A percentile compares a stretch with the other conserved stretches of the same genome.
phyloP scores from a whole-genome alignment of 2,329 filamentous ascomycete species.

The Sporothrix inflata region DNA sequence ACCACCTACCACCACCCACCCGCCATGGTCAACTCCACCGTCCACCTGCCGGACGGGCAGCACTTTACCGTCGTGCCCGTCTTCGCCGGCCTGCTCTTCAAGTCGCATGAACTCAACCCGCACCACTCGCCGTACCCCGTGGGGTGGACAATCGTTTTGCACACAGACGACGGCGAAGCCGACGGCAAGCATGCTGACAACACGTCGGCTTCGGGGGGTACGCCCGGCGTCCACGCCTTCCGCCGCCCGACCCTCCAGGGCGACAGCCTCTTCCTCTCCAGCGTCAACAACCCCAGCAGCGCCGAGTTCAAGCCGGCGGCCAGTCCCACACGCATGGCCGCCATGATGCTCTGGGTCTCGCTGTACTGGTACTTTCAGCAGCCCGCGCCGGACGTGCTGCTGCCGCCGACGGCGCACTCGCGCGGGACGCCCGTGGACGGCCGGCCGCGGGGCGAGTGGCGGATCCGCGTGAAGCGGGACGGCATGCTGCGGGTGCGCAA shows the following conservation, averaged over 20 bases:
- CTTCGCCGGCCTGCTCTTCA: conserved; percentile 91
- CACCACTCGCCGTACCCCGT: conserved; percentile 75
- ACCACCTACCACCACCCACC: no score
- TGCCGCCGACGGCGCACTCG: conserved; percentile 58
- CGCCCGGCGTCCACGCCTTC: conserved; percentile 62
- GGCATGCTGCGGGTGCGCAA: conserved; percentile 86
- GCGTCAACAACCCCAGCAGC: conserved; percentile 80
- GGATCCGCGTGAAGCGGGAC: conserved; percentile 79
- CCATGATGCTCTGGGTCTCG: conserved; percentile 95
- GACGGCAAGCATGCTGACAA: not conserved
- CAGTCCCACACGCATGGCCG: conserved; percentile 85
- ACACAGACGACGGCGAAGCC: conserved; percentile 59
- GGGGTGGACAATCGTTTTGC: conserved; percentile 88
- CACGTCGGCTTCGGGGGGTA: conserved; percentile 11
- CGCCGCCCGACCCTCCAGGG: conserved; percentile 72
- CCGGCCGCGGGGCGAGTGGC: conserved; percentile 83
- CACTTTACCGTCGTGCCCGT: conserved; percentile 79
- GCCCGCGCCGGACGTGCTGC: conserved; percentile 68
- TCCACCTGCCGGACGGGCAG: conserved; percentile 86
- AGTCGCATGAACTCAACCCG: conserved; percentile 72
- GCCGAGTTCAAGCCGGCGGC: conserved; percentile 77
- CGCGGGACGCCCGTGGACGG: conserved; percentile 68
- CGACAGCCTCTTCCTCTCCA: conserved; percentile 89
- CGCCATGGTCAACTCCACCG: conserved; percentile 45
- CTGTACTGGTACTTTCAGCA: conserved; percentile 99